Evolutionary conservation across 129 eudicot species (phyloP).

Genomic region (Flaveria linearis): DNA sequence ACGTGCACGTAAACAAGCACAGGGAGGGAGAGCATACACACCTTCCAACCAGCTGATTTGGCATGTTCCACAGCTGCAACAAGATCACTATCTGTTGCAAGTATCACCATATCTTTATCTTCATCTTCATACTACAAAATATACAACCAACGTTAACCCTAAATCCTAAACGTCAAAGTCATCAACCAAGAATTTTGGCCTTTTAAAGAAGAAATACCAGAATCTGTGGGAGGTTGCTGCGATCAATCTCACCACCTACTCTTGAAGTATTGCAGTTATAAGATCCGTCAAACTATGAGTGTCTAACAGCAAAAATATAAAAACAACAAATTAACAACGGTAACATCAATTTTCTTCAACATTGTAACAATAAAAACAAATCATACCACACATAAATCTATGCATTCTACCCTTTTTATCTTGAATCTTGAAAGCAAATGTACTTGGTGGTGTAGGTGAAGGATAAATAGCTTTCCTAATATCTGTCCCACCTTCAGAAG

Average conservation of each 20-base stretch:
- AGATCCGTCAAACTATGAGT: slow-evolving; percentile 79
- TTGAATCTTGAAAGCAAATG: slow-evolving; percentile 83
- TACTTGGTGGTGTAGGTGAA: slow-evolving; percentile 47
- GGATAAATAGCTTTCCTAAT: slow-evolving; percentile 60
- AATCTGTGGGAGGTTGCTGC: slow-evolving; percentile 85
- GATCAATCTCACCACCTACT: slow-evolving; percentile 91
- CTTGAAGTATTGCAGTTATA: slow-evolving; percentile 88
- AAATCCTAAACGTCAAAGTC: not conserved
- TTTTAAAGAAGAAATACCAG: slow-evolving; percentile 49
- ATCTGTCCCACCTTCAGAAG: slow-evolving; percentile 74
- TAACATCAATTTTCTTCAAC: not conserved
- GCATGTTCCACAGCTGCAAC: slow-evolving; percentile 94
- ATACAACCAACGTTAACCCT: not conserved
- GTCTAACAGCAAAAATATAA: slow-evolving; percentile 46
- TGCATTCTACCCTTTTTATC: slow-evolving; percentile 90
- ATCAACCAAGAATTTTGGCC: not conserved
- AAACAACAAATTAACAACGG: slow-evolving; percentile 18
- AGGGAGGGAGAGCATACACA: slow-evolving; percentile 22
- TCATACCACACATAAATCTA: slow-evolving; percentile 81
- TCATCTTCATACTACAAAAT: slow-evolving; percentile 83
- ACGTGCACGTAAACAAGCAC: not conserved
- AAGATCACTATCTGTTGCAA: slow-evolving; percentile 90
- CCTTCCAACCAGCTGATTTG: slow-evolving; percentile 86
- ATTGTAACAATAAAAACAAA: slow-evolving; percentile 9
- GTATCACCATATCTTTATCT: slow-evolving; percentile 84